Base-by-base conservation (phyloP, 148 eudicot genomes). In the Agrostemma githago region DNA sequence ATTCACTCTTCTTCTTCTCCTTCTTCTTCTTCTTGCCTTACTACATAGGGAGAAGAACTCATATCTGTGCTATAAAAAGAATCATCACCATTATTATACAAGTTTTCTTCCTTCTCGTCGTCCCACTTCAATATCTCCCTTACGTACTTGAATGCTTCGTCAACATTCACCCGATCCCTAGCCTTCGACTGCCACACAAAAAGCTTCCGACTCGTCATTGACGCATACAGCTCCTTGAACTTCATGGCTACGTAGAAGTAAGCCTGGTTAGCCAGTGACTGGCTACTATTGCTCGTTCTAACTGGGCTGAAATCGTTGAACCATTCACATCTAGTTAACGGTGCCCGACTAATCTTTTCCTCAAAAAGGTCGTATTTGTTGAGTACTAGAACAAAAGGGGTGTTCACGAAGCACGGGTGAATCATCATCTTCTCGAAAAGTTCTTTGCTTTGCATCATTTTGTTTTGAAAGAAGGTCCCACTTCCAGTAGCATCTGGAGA, bases 71-170 rank as follows among this genome's bases (percentile, higher is more conserved):
- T 90, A 74, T 90, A 92, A 74, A 87, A 89, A 12, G 97, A 95
- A 82, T 95, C 99, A 79, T 90, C 97, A 5, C 57, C 84, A 20
- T 82, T 86, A 44, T 69, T 78, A 78, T 80, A 88, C 65, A 85
- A 85, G 79, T 84, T 84, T 4, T 88, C 96, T 73, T 88, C 97
- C 70, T 85, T 96, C 82, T 92, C 96, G 26, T 96, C 97, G 15
- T 96, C 99, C 99, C 99, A 96, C 76, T 85, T 88, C n/a, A 96
- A 87, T 78, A 96, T 89, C 82, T 96, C 96, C 80, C 96, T 86
- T 53, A 87, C 77, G 60, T 90, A 96, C 79, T 90, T 96, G 64
- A 96, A 92, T 4, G 91, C 92, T 73, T 96, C 99, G 9, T 92
- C 96, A 3, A 92, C 80, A 34, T 93, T 89, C 39, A 73, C 78